Evolutionary conservation across 495 filamentous ascomycete genomes (phyloP).

Genomic region (Letharia lupina): DNA sequence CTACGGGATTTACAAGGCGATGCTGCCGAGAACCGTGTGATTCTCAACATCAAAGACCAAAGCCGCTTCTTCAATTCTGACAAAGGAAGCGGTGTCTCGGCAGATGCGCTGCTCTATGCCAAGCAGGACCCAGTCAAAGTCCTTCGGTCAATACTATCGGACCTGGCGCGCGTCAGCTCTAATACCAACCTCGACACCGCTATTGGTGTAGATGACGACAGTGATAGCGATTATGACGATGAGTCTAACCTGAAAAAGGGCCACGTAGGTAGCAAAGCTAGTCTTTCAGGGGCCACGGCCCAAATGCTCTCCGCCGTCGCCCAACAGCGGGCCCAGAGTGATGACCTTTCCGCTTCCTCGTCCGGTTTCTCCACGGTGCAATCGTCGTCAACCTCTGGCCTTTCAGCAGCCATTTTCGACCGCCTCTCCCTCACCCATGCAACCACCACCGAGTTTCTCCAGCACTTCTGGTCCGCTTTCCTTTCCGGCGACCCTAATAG

Average conservation of each 20-base stretch:
- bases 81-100: conserved; percentile 41
- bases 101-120: conserved; percentile 50
- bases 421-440: conserved; percentile 77
- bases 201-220: conserved; percentile 57
- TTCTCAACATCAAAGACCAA: conserved; percentile 82
- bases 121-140: conserved; percentile 61
- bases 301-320: conserved; percentile 41
- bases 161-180: conserved; percentile 43
- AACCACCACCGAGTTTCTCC: conserved; percentile 88
- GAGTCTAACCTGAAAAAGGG: conserved; percentile 45
- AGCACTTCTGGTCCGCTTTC: conserved; percentile 89
- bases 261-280: conserved; percentile 50
- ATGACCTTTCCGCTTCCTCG: conserved; percentile 31
- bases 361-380: conserved; percentile 27
- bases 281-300: conserved; percentile 39
- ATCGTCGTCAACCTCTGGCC: conserved; percentile 44
- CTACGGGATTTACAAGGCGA: conserved; percentile 79
- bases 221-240: conserved; percentile 47
- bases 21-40: conserved; percentile 59
- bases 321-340: conserved; percentile 46
- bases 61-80: conserved; percentile 65
- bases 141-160: conserved; percentile 51
- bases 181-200: conserved; percentile 50
- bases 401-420: conserved; percentile 59
- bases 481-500: conserved; percentile 72